Evolutionary conservation across 345 rosid species (phyloP), one percentile per base, ranked within the genome.

Genomic region (Brassica incana): DNA sequence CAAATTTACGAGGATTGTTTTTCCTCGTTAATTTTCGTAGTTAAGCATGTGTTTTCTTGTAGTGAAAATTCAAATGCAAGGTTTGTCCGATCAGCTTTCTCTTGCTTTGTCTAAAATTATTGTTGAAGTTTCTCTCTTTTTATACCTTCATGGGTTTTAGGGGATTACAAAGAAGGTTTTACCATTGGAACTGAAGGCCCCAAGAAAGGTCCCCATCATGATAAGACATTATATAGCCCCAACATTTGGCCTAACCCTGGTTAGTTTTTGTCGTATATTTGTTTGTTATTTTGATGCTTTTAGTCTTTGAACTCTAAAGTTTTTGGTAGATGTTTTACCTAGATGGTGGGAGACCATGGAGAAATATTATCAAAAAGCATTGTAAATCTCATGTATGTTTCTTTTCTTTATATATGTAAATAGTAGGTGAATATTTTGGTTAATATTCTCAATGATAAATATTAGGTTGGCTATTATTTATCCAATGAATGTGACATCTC

Each of bases 91-190:
- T 12, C 33, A 16, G 35, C 7, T 40, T 75, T 50, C 5, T 25
- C 29, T 54, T 33, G 38, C 52, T 66, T 54, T 30, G 12, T 45
- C 2, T 16, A 54, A 16, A 18, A 6, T 18, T 16, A 2, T 54
- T 16, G 25, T 54, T 54, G 25, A 6, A 6, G 52, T 43, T 43
- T 43, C 23, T 16, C 20, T 16, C 25, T 69, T 62, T 12, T 50
- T 15, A 18, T 43, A 30, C 45, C 10, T 4, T 9, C 1, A 33
- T 62, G 43, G 64, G 6, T 78, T 70, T 77, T 81, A 90, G 98
- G 98, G 58, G 98, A 91, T 74, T 88, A 93, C 79, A 94, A 94
- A 81, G 97, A 90, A 72, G 87, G 91, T 16, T 94, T 84, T 79
- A 87, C 85, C 74, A 90, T 88, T 29, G 92, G 98, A 3, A 85